A percentile compares a stretch with the other conserved stretches of the same genome.
Conservation (phyloP, 1,284 basidiomycete genomes). For the Ceratobasidium sp. region DNA sequence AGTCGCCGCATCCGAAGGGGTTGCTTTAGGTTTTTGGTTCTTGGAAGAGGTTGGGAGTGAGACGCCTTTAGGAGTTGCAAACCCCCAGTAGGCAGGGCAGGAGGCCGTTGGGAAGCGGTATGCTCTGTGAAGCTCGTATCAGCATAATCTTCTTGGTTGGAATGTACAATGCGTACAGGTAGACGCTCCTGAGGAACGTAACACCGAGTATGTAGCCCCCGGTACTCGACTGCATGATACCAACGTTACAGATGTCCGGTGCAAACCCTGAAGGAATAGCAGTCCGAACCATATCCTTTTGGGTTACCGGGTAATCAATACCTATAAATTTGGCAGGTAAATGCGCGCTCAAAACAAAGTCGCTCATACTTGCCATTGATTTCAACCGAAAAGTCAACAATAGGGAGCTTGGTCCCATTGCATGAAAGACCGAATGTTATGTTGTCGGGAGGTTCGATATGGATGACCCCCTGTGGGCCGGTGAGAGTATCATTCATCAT, state of each 20-base stretch:
- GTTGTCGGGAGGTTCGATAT: conserved; percentile 34
- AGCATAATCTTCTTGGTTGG: neutral
- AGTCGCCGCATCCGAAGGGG: conserved; percentile 27
- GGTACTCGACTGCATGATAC: conserved; percentile 23
- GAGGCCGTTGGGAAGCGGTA: conserved; percentile 39
- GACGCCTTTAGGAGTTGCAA: conserved; percentile 32
- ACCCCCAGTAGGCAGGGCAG: conserved; percentile 42
- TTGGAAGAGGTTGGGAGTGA: conserved; percentile 14
- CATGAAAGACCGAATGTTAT: conserved; percentile 36
- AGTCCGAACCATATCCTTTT: conserved; percentile 27
- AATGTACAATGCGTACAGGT: conserved; percentile 9
- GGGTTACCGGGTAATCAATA: conserved; percentile 36
- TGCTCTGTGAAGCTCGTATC: neutral
- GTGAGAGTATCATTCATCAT: conserved; percentile 25
- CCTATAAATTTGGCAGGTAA: neutral
- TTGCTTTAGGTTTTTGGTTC: conserved; percentile 33
- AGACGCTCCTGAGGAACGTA: conserved; percentile 42
- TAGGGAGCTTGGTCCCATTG: conserved; percentile 14
- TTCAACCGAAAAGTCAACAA: conserved; percentile 35
- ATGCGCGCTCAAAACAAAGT: too few relatives aligned
- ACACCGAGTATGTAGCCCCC: conserved; percentile 10
- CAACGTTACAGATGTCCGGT: conserved; percentile 33
- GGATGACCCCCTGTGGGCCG: conserved; percentile 19
- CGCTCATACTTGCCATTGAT: conserved; percentile 24
- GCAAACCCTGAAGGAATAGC: neutral